These are phyloP conservation scores for Fusarium sp. DNA, from an alignment of 2,329 filamentous ascomycete genomes.

Conservation along the genomic window DNA sequence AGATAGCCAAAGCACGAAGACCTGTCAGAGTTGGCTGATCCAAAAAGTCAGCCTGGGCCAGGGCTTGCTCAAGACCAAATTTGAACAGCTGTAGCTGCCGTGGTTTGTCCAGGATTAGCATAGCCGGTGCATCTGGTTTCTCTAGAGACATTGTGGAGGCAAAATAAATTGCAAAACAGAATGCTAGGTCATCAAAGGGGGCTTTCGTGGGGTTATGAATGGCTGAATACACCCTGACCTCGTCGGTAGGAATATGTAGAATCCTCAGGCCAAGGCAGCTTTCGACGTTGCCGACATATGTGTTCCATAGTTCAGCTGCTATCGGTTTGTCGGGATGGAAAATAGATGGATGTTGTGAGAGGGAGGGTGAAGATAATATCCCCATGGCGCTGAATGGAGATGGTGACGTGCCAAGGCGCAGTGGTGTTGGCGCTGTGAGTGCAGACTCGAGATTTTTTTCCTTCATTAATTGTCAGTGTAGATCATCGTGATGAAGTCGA, in stretches of 20 bases:
- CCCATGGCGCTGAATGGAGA: neutral
- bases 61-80: conserved; percentile 1
- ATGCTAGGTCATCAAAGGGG: neutral
- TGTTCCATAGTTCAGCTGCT: neutral
- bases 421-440: neutral
- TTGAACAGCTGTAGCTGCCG: neutral
- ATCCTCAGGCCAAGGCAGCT: neutral
- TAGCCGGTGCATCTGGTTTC: neutral
- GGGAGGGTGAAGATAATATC: neutral
- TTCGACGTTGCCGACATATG: neutral
- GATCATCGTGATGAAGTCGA: neutral
- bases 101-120: neutral
- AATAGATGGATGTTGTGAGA: neutral
- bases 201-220: neutral
- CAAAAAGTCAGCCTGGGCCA: neutral
- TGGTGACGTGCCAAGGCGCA: neutral
- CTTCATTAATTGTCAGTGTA: neutral
- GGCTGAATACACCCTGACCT: conserved; percentile 1
- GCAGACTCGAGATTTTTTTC: neutral
- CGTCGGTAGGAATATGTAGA: neutral
- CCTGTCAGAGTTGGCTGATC: neutral
- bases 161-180: conserved; percentile 12
- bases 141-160: neutral
- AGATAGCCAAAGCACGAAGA: conserved; percentile 6
- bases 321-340: neutral